These are phyloP conservation scores for Ogataea degrootiae DNA, from an alignment of 805 yeast genomes.

Conservation along the genomic window DNA sequence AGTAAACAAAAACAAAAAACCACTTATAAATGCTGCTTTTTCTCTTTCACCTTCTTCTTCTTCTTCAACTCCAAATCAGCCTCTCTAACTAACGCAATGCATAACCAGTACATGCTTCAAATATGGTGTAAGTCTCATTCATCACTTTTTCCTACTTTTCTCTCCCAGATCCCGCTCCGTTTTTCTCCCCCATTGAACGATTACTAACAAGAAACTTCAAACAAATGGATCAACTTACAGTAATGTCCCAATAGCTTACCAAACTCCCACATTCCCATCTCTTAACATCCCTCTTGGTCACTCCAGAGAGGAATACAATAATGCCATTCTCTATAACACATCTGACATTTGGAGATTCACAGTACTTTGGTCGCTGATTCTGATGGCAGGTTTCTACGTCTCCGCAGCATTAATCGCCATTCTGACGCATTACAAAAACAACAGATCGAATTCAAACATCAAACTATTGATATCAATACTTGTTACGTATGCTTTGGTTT, in stretches of 20 bases:
- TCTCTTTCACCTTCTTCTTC: too few relatives aligned
- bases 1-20: too few relatives aligned
- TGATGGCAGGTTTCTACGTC: constrained; percentile 57
- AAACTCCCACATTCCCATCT: constrained; percentile 76
- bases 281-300: constrained; percentile 61
- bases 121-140: too few relatives aligned
- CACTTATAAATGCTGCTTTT: too few relatives aligned
- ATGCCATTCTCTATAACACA: constrained; percentile 61
- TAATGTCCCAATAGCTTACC: constrained; percentile 71
- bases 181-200: too few relatives aligned
- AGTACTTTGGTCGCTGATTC: constrained; percentile 71
- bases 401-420: constrained; percentile 63
- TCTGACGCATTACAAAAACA: constrained; percentile 39
- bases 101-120: too few relatives aligned
- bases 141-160: too few relatives aligned
- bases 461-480: constrained; percentile 38
- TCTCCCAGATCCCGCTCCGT: too few relatives aligned
- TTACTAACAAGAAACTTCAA: neutral
- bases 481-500: constrained; percentile 44
- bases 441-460: constrained; percentile 6
- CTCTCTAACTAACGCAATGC: too few relatives aligned
- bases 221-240: neutral
- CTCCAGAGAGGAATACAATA: constrained; percentile 29
- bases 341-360: constrained; percentile 81
- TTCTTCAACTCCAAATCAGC: too few relatives aligned